A percentile compares a stretch with the other conserved stretches of the same genome.
These are phyloP conservation scores for Fistulinella cinereoalba DNA, from an alignment of 1,284 basidiomycete species.

Conservation along the genomic window DNA sequence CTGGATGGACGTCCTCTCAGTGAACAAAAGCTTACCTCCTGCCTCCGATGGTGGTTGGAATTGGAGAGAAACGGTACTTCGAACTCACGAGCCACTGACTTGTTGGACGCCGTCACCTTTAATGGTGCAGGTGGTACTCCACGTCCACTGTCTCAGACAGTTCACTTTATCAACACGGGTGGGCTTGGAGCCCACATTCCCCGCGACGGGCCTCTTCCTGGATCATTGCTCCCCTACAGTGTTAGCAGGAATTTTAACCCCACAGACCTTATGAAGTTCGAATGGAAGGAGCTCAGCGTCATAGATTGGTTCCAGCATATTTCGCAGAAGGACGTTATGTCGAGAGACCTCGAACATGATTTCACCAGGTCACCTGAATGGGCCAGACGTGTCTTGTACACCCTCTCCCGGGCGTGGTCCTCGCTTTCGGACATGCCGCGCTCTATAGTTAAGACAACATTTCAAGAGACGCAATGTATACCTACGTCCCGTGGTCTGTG, in stretches of 20 bases:
- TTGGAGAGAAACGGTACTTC: constrained; percentile 43
- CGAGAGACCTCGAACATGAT: constrained; percentile 52
- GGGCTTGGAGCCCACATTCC: constrained; percentile 29
- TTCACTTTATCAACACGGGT: constrained; percentile 72
- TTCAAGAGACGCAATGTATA: constrained; percentile 60
- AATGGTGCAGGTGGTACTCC: constrained; percentile 34
- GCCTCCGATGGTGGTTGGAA: constrained; percentile 83
- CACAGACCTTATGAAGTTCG: constrained; percentile 59
- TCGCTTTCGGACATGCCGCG: constrained; percentile 37
- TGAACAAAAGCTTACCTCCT: constrained; percentile 73
- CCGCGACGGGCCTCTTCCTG: constrained; percentile 74
- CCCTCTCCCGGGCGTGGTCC: constrained; percentile 75
- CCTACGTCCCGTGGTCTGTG: neutral
- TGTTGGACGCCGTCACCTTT: constrained; percentile 60
- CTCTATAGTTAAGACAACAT: constrained; percentile 49
- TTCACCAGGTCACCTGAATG: constrained; percentile 66
- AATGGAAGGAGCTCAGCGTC: constrained; percentile 78
- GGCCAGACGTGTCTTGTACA: constrained; percentile 74
- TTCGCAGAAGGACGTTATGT: constrained; percentile 43
- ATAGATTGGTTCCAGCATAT: constrained; percentile 74
- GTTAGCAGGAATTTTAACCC: constrained; percentile 60
- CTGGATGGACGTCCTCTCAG: constrained; percentile 66
- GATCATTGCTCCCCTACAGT: constrained; percentile 65
- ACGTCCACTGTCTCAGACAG: constrained; percentile 53
- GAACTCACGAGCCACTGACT: constrained; percentile 42